Base-by-base conservation (phyloP, 2,329 filamentous ascomycete species). In the Cadophora sp. region DNA sequence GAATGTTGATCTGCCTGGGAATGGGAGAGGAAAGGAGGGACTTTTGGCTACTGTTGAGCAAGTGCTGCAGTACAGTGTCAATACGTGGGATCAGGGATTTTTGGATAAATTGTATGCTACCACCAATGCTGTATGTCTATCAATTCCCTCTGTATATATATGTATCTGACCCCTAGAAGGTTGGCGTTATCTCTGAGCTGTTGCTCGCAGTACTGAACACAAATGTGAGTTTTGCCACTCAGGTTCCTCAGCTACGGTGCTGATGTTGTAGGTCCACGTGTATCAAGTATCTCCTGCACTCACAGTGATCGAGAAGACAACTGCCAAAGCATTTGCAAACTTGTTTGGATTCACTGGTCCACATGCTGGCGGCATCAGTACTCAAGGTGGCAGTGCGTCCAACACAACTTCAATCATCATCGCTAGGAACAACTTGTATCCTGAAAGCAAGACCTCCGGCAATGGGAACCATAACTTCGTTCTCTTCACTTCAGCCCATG, bases 1-100 rank as follows among this genome's bases (percentile, higher is more conserved):
- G 69, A 80, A 85, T 12, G 82, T 92, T 50, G 80, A 86, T 7
- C 81, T 93, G 6, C 89, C 91, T 0, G 80, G 79, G 3, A 78
- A 84, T 48, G 89, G 87, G 8, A 82, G 81, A 70, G 91, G 90
- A 0, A 91, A 91, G 73, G 87, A 92, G 53, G 95, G 94, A 0
- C 82, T 97, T 37, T 82, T 97, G 31, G 84, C 88, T 40, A 87
- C 88, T 3, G 85, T 97, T 56, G 83, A 89, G 72, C 86, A 89
- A 69, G 84, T 97, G 24, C 84, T 98, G 51, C 85, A 87, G 71
- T 94, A 97, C 80, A 96, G 92, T 76, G 95, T 98, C 77, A 99
- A 99, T 81, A 97, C 95, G n/a, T 98, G 94, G 92, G 92, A 97
- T 76, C 94, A 97, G 80, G 95, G 95, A 12, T 99, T 98, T 80